A percentile compares a stretch with the other conserved stretches of the same genome.
These are phyloP conservation scores for Hygrophorus pudorinus DNA, from an alignment of 768 basidiomycete species.

Conservation along the genomic window DNA sequence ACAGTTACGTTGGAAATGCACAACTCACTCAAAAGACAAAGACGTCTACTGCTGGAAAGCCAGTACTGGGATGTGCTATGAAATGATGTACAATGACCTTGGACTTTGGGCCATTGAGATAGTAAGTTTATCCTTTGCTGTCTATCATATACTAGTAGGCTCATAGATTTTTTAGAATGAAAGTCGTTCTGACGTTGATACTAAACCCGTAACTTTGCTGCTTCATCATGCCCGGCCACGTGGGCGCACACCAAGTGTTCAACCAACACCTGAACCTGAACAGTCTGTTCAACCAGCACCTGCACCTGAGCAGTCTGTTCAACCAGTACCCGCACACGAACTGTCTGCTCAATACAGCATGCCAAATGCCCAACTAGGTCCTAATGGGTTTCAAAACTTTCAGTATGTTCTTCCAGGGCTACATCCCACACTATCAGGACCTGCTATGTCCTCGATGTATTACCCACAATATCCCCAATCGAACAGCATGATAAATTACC, in stretches of 20 bases:
- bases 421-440: no score
- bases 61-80: neutral
- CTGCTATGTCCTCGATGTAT: no score
- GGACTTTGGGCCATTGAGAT: conserved; percentile 3
- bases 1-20: neutral
- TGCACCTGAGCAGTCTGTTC: neutral
- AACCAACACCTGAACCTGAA: neutral
- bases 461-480: no score
- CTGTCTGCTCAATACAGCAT: no score
- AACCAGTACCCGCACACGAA: neutral
- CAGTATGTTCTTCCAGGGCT: no score
- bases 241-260: neutral
- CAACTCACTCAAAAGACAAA: neutral
- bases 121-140: neutral
- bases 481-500: no score
- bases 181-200: neutral
- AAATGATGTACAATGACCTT: neutral
- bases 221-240: neutral
- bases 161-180: neutral
- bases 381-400: no score
- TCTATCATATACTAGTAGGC: neutral
- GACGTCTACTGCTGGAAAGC: conserved; percentile 4
- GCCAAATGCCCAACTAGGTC: no score
- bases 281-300: neutral
- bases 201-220: neutral